These are phyloP conservation scores for Tubosaeta sp. DNA, from an alignment of 768 basidiomycete species.

Conservation along the genomic window DNA sequence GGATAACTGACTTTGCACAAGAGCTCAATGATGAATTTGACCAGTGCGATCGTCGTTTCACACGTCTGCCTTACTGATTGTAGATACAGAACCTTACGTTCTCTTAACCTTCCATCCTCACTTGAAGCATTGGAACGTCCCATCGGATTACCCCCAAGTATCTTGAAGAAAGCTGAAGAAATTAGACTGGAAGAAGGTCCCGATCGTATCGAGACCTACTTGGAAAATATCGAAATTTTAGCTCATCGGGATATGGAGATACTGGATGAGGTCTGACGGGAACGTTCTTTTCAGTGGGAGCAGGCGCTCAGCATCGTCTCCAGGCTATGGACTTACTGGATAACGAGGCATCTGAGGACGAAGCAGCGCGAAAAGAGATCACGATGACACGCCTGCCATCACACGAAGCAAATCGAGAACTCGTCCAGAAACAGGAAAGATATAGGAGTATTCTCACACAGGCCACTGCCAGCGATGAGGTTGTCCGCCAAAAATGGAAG, in stretches of 20 bases:
- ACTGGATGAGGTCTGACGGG: slow-evolving; percentile 64
- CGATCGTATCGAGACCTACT: slow-evolving; percentile 59
- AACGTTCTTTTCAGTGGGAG: not conserved
- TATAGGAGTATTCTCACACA: slow-evolving; percentile 70
- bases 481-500: slow-evolving; percentile 80
- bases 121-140: slow-evolving; percentile 86
- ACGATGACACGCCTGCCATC: slow-evolving; percentile 58
- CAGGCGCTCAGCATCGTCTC: not conserved
- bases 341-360: slow-evolving; percentile 83
- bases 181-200: slow-evolving; percentile 77
- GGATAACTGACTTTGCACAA: slow-evolving; percentile 56
- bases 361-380: slow-evolving; percentile 53
- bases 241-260: slow-evolving; percentile 56
- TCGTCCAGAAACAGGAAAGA: slow-evolving; percentile 64
- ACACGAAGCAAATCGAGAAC: slow-evolving; percentile 70
- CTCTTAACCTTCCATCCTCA: slow-evolving; percentile 76
- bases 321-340: slow-evolving; percentile 91
- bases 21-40: slow-evolving; percentile 59
- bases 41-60: slow-evolving; percentile 41
- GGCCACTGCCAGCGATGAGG: slow-evolving; percentile 71
- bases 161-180: slow-evolving; percentile 82
- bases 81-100: slow-evolving; percentile 54
- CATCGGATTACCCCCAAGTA: slow-evolving; percentile 82
- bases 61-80: slow-evolving; percentile 2
- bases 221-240: slow-evolving; percentile 70